Evolutionary conservation across 257 asterid genomes (phyloP).

Genomic region (Schizonepeta tenuifolia): DNA sequence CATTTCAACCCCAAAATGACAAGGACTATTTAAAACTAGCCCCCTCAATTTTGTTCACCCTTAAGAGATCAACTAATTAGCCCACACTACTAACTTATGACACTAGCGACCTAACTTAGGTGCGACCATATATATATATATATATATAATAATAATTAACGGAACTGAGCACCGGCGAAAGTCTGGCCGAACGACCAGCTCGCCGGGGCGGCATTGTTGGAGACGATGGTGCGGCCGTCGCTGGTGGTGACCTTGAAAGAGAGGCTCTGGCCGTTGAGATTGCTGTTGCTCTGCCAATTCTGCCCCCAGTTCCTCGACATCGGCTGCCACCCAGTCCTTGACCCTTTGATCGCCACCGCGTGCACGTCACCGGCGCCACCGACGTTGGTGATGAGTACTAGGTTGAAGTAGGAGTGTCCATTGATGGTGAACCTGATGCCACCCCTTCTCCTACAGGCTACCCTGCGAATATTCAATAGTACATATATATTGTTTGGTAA

Average conservation of each 20-base stretch:
- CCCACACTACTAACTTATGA: slow-evolving; percentile 30
- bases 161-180: slow-evolving; percentile 77
- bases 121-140: background rate
- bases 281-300: slow-evolving; percentile 80
- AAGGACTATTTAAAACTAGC: slow-evolving; percentile 54
- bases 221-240: slow-evolving; percentile 69
- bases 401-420: slow-evolving; percentile 89
- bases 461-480: slow-evolving; percentile 51
- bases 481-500: background rate
- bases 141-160: slow-evolving; percentile 10
- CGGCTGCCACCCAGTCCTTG: slow-evolving; percentile 76
- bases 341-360: slow-evolving; percentile 73
- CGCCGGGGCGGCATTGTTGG: slow-evolving; percentile 70
- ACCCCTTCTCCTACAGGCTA: slow-evolving; percentile 76
- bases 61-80: slow-evolving; percentile 24
- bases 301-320: slow-evolving; percentile 97
- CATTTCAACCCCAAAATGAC: slow-evolving; percentile 26
- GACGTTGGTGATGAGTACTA: slow-evolving; percentile 79
- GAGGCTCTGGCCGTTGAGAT: slow-evolving; percentile 81
- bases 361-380: slow-evolving; percentile 92
- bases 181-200: slow-evolving; percentile 92
- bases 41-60: slow-evolving; percentile 34
- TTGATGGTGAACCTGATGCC: slow-evolving; percentile 89
- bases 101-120: slow-evolving; percentile 31
- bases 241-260: slow-evolving; percentile 85